phyloP scores from a whole-genome alignment of 2,329 filamentous ascomycete species.

The Pseudopithomyces chartarum region DNA sequence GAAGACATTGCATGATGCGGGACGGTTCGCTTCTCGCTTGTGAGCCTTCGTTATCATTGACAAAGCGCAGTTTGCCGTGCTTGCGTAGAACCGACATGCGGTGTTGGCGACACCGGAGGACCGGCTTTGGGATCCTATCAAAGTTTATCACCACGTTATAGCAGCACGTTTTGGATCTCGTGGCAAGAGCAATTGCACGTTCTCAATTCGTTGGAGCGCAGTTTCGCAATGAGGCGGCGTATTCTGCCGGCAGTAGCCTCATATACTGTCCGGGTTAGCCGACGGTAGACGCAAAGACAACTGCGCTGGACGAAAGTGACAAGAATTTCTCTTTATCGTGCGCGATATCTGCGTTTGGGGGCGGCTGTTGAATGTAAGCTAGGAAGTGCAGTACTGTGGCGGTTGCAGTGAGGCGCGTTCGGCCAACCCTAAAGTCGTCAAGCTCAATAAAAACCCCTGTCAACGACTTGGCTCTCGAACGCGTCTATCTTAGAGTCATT shows the following conservation, averaged over 20 bases:
- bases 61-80: no score
- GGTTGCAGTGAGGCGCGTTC: not conserved
- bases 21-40: not conserved
- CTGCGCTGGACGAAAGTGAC: not conserved
- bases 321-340: constrained; percentile 22
- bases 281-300: constrained; percentile 1
- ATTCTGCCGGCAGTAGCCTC: constrained; percentile 33
- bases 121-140: not conserved
- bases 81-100: not conserved
- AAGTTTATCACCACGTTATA: not conserved
- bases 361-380: not conserved
- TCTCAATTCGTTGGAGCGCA: constrained; percentile 7
- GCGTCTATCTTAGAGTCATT: not conserved
- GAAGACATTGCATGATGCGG: not conserved
- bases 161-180: not conserved
- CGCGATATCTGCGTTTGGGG: not conserved
- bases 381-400: not conserved
- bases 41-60: not conserved
- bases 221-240: constrained; percentile 13
- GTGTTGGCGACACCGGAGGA: not conserved
- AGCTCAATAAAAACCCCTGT: not conserved
- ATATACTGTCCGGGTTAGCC: constrained; percentile 23
- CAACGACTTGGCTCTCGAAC: not conserved
- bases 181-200: not conserved
- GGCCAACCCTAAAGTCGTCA: no score